Conservation (phyloP, 176 grass and related monocot species). For the Cenchrus fungigraminus region DNA sequence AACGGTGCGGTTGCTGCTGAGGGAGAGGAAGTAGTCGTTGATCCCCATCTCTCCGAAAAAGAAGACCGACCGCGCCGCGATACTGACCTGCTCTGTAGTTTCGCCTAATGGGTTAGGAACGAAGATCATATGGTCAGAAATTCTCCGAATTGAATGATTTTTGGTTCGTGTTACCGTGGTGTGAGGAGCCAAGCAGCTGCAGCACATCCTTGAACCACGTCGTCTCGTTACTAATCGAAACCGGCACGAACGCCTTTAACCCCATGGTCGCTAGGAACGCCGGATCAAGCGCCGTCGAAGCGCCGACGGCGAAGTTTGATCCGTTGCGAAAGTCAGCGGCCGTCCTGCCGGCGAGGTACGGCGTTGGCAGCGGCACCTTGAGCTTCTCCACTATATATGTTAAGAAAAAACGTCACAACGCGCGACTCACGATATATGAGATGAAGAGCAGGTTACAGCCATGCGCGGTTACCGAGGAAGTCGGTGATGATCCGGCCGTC, state of each 20-base stretch:
- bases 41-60: slow-evolving; percentile 67
- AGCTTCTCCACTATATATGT: not conserved
- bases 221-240: slow-evolving; percentile 56
- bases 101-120: too few relatives aligned
- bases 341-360: slow-evolving; percentile 57
- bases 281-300: slow-evolving; percentile 50
- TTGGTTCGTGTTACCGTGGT: too few relatives aligned
- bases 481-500: slow-evolving; percentile 41
- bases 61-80: slow-evolving; percentile 19
- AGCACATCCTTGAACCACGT: slow-evolving; percentile 54
- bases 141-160: too few relatives aligned
- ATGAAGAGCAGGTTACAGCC: too few relatives aligned
- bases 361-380: slow-evolving; percentile 35
- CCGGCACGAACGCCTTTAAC: slow-evolving; percentile 37
- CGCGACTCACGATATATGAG: too few relatives aligned
- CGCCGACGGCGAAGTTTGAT: slow-evolving; percentile 61
- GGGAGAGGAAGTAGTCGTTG: slow-evolving; percentile 65
- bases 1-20: slow-evolving; percentile 35
- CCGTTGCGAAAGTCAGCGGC: slow-evolving; percentile 52
- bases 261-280: slow-evolving; percentile 51
- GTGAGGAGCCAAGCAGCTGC: slow-evolving; percentile 9
- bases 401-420: not conserved
- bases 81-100: not conserved
- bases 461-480: slow-evolving; percentile 34
- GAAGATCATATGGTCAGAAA: too few relatives aligned